A percentile compares a stretch with the other conserved stretches of the same genome.
Evolutionary conservation across 306 rosid genomes (phyloP).

Genomic region (Corylus heterophylla): DNA sequence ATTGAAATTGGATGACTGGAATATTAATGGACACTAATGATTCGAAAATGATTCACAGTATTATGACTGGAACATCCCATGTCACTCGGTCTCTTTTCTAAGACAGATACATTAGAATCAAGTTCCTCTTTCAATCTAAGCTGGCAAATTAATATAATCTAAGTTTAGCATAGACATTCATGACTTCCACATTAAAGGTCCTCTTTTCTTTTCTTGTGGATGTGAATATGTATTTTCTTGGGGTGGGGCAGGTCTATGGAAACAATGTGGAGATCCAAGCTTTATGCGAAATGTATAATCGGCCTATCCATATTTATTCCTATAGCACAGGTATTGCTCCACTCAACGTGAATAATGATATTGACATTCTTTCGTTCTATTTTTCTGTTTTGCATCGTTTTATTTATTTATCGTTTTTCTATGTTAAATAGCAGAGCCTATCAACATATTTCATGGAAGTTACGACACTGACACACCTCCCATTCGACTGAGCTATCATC

Average conservation of each 20-base stretch:
- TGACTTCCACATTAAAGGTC: background rate
- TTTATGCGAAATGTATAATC: conserved; percentile 89
- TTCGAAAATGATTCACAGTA: background rate
- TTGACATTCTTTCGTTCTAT: background rate
- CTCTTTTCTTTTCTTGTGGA: conserved; percentile 17
- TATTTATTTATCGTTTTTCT: conserved; percentile 3
- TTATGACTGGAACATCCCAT: background rate
- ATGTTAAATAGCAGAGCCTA: conserved; percentile 71
- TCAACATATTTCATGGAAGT: conserved; percentile 87
- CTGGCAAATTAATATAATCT: background rate
- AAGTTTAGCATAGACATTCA: background rate
- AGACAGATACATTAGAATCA: background rate
- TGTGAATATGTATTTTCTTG: background rate
- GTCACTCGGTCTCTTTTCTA: background rate
- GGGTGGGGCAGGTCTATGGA: conserved; percentile 78
- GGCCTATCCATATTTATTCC: conserved; percentile 91
- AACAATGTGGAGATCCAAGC: conserved; percentile 97
- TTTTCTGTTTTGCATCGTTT: background rate
- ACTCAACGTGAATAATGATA: conserved; percentile 2
- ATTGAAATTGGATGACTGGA: background rate
- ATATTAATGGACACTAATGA: background rate
- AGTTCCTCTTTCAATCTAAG: background rate
- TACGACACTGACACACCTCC: conserved; percentile 88
- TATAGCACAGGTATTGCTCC: conserved; percentile 63
- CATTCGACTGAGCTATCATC: conserved; percentile 84